Percentiles rank a stretch among this genome's conserved stretches.
phyloP scores from a whole-genome alignment of 345 rosid species.

The Citrus reticulata region DNA sequence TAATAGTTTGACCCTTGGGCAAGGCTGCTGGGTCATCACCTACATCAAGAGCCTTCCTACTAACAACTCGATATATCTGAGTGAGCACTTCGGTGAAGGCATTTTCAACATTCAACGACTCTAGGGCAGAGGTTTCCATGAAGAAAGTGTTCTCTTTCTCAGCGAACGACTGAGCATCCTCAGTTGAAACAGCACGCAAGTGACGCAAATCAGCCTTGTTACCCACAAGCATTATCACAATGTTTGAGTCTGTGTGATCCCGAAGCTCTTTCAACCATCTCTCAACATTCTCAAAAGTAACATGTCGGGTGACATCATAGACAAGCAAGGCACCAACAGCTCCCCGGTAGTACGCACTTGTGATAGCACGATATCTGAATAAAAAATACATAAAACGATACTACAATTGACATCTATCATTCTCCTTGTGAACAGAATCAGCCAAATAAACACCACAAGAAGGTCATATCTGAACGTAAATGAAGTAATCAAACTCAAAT shows the following conservation, averaged over 20 bases:
- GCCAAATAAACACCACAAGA: too few species aligned
- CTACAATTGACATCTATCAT: not conserved
- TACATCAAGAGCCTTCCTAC: conserved; percentile 49
- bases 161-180: conserved; percentile 51
- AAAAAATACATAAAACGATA: not conserved
- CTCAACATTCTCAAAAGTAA: conserved; percentile 58
- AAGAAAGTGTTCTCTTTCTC: conserved; percentile 47
- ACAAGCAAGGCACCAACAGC: conserved; percentile 63
- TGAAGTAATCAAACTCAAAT: not conserved
- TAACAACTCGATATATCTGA: conserved; percentile 51
- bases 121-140: conserved; percentile 63
- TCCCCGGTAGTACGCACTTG: conserved; percentile 68
- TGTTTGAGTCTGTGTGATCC: conserved; percentile 55
- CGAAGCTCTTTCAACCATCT: conserved; percentile 61
- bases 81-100: conserved; percentile 55
- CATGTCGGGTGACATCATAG: conserved; percentile 55
- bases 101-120: conserved; percentile 49
- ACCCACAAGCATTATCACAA: conserved; percentile 66
- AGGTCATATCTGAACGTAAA: not conserved
- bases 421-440: too few species aligned
- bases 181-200: conserved; percentile 48
- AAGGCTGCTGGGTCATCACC: conserved; percentile 35
- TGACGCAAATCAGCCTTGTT: conserved; percentile 66
- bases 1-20: conserved; percentile 39
- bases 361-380: conserved; percentile 56